Conservation (phyloP, 139 green algal genomes). For the Asterochloris sp. region DNA sequence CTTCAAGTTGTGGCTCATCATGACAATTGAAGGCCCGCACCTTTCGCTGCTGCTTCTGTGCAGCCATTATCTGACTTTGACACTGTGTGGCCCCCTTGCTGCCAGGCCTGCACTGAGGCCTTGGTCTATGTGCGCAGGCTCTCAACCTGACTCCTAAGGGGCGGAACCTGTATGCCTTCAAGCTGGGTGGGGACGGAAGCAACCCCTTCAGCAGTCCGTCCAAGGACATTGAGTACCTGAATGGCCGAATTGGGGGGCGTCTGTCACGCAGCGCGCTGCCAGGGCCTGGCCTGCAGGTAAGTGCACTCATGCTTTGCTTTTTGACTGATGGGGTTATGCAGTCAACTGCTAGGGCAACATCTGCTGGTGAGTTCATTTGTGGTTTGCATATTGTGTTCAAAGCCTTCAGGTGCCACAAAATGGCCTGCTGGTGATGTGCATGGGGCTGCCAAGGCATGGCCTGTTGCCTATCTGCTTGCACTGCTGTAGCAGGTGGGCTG, state of each 20-base stretch:
- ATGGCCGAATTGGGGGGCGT: slow-evolving; percentile 7
- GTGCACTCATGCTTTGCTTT: background rate
- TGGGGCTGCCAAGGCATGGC: no score
- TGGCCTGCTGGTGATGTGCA: no score
- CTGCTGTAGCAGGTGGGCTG: no score
- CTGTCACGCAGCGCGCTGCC: background rate
- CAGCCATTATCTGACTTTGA: background rate
- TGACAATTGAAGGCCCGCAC: background rate
- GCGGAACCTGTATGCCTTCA: background rate
- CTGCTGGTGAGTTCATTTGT: no score
- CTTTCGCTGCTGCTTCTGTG: background rate
- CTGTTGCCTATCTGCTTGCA: no score
- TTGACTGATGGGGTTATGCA: no score
- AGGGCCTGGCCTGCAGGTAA: background rate
- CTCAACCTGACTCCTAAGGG: background rate
- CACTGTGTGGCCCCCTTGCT: background rate
- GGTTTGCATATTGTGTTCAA: no score
- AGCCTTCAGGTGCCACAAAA: no score
- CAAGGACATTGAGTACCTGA: slow-evolving; percentile 23
- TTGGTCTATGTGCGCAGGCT: background rate
- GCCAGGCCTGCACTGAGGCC: background rate
- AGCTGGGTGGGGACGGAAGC: slow-evolving; percentile 6
- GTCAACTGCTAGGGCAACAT: no score
- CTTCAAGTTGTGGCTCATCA: background rate
- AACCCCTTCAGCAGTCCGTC: slow-evolving; percentile 13